A percentile compares a stretch with the other conserved stretches of the same genome.
Conservation (phyloP, 495 filamentous ascomycete genomes). For the Talaromyces borbonicus region DNA sequence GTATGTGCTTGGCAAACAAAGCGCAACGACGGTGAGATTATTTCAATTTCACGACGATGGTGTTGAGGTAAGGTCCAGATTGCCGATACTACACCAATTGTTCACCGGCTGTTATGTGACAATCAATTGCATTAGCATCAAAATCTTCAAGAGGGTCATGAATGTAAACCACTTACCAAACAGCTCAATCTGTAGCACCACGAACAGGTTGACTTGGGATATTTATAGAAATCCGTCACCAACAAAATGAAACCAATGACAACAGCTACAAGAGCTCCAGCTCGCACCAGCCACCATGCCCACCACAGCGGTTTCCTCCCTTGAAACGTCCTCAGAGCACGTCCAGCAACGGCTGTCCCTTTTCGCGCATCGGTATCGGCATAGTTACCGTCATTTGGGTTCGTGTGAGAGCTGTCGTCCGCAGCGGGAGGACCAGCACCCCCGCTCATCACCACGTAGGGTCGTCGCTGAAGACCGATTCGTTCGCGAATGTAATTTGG, state of each 20-base stretch:
- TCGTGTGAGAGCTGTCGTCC: conserved; percentile 19
- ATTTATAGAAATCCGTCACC: conserved; percentile 81
- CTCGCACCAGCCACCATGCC: conserved; percentile 90
- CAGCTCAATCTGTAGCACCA: conserved; percentile 97
- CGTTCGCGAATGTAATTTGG: conserved; percentile 68
- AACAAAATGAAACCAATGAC: conserved; percentile 76
- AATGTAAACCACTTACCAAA: conserved; percentile 52
- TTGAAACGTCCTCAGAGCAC: conserved; percentile 77
- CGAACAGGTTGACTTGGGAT: conserved; percentile 55
- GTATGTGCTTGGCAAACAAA: background rate
- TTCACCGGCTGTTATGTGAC: conserved; percentile 49
- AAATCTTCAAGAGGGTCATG: conserved; percentile 2
- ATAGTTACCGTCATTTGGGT: conserved; percentile 12
- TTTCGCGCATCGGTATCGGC: conserved; percentile 33
- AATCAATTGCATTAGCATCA: conserved; percentile 18
- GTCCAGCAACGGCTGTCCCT: conserved; percentile 38
- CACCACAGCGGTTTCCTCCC: conserved; percentile 90
- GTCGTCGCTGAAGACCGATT: conserved; percentile 56
- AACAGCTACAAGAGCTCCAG: conserved; percentile 65
- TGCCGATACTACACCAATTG: conserved; percentile 68
- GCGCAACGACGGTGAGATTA: background rate
- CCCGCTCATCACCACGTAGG: conserved; percentile 52
- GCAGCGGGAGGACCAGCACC: conserved; percentile 17
- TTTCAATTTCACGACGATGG: background rate
- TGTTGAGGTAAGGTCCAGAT: conserved; percentile 24